Conservation (phyloP, 345 rosid species). For the Punica granatum region DNA sequence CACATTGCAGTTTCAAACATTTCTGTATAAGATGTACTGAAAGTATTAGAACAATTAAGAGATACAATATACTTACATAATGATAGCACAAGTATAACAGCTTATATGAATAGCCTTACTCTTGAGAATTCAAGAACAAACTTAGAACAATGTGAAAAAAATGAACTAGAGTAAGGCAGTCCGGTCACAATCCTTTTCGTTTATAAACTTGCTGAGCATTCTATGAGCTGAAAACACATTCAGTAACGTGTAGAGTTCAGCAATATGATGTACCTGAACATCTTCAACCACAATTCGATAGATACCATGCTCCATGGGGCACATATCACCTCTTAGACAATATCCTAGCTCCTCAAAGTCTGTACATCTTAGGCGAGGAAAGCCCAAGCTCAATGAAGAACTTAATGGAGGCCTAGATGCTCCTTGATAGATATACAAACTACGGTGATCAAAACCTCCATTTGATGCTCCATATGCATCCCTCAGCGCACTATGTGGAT, state of each 20-base stretch:
- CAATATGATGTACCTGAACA: constrained; percentile 60
- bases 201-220: not conserved
- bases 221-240: not conserved
- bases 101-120: no score
- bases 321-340: constrained; percentile 97
- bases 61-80: no score
- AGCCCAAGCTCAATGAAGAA: constrained; percentile 57
- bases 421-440: constrained; percentile 61
- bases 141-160: no score
- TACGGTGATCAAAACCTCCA: constrained; percentile 72
- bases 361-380: constrained; percentile 76
- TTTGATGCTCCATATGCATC: constrained; percentile 70
- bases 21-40: no score
- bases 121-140: no score
- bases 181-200: not conserved
- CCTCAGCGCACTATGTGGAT: constrained; percentile 59
- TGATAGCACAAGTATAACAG: no score
- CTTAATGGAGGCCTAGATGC: constrained; percentile 51
- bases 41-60: no score
- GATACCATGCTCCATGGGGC: constrained; percentile 99
- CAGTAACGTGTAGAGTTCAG: not conserved
- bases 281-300: constrained; percentile 96
- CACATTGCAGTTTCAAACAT: no score
- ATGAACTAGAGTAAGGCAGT: no score
- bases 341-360: constrained; percentile 99